Conservation (phyloP, 179 eudicot species). For the Beta macrorhiza region DNA sequence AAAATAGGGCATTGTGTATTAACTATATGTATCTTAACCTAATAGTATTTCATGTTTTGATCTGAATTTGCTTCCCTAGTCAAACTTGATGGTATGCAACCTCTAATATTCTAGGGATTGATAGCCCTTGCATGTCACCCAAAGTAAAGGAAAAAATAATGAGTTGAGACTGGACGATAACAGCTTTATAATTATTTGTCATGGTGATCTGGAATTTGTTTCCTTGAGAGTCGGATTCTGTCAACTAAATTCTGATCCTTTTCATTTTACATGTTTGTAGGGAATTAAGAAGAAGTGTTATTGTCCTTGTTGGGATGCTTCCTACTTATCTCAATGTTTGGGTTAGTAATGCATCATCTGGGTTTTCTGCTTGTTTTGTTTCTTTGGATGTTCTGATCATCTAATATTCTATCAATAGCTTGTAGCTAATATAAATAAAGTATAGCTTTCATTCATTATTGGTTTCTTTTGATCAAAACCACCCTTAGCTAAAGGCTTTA, state of each 20-base stretch:
- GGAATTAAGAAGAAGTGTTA: conserved; percentile 69
- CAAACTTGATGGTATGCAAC: too few relatives aligned
- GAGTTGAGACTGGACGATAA: background rate
- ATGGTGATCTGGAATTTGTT: background rate
- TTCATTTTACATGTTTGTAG: conserved; percentile 33
- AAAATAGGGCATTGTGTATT: background rate
- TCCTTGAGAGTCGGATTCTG: background rate
- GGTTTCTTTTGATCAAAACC: too few relatives aligned
- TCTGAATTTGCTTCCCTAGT: background rate
- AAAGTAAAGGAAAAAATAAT: background rate
- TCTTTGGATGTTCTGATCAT: background rate
- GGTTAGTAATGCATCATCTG: conserved; percentile 42
- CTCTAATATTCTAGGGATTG: background rate
- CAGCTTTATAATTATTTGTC: background rate
- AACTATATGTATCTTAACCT: background rate
- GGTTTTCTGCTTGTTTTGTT: background rate
- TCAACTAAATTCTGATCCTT: conserved; percentile 24
- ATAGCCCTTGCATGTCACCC: background rate
- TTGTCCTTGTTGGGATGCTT: conserved; percentile 86
- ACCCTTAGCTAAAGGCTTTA: too few relatives aligned
- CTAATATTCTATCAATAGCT: background rate
- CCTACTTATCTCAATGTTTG: conserved; percentile 76
- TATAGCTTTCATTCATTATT: background rate
- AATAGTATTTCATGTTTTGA: background rate
- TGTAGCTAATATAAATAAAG: background rate